phyloP scores from a whole-genome alignment of 2,329 filamentous ascomycete species.

The Cercospora sp. region DNA sequence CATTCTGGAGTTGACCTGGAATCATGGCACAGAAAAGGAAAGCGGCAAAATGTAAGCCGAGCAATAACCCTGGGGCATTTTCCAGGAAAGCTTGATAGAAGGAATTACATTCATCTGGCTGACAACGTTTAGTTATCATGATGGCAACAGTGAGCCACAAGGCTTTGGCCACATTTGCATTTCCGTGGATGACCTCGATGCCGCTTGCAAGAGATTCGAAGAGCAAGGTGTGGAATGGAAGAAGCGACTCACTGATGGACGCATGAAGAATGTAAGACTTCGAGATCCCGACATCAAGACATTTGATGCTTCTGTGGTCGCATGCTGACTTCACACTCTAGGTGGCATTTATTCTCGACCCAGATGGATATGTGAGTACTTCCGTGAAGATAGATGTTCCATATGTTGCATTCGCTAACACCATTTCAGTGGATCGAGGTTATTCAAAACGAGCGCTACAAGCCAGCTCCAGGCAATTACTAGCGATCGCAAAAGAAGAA shows the following conservation, averaged over 20 bases:
- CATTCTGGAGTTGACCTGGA: conserved; percentile 86
- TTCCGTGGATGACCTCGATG: conserved; percentile 82
- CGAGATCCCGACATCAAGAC: no score
- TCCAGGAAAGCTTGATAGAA: not conserved
- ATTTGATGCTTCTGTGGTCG: not conserved
- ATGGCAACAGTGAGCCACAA: conserved; percentile 87
- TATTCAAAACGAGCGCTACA: conserved; percentile 28
- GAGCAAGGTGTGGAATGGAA: conserved; percentile 82
- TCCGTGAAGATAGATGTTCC: not conserved
- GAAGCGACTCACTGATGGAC: conserved; percentile 87
- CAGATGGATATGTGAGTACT: conserved; percentile 23
- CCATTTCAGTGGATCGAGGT: conserved; percentile 22
- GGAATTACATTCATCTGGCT: not conserved
- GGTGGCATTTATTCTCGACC: conserved; percentile 79
- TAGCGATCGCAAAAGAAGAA: not conserved
- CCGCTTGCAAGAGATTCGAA: conserved; percentile 84
- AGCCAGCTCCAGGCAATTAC: conserved; percentile 24
- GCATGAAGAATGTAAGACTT: conserved; percentile 68
- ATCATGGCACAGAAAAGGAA: conserved; percentile 81
- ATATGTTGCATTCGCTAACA: not conserved
- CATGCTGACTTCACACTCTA: not conserved
- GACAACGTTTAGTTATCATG: conserved; percentile 63
- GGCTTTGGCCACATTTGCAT: conserved; percentile 93
- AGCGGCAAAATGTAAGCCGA: conserved; percentile 59
- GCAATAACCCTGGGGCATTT: not conserved